phyloP scores from a whole-genome alignment of 805 yeast species.

The Ogataea populi-albae region DNA sequence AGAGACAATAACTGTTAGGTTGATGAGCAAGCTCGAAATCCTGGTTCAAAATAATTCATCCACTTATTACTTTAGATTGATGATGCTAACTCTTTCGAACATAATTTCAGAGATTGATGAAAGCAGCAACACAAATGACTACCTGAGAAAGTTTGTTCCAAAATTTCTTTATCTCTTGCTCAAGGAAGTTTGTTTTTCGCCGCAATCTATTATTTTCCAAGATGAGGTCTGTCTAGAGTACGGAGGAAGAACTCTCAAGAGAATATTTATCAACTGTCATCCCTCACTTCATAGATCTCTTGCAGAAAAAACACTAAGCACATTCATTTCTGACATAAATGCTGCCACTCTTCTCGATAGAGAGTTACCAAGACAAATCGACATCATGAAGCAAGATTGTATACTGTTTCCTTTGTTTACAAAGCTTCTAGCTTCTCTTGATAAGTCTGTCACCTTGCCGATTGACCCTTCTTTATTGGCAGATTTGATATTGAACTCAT shows the following conservation, averaged over 20 bases:
- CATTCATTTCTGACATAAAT: constrained; percentile 34
- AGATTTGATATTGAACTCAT: constrained; percentile 15
- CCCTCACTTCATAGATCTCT: constrained; percentile 44
- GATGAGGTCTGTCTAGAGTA: constrained; percentile 35
- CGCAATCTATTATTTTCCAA: constrained; percentile 13
- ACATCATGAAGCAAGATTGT: constrained; percentile 28
- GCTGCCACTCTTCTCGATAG: constrained; percentile 16
- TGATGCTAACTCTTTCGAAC: constrained; percentile 23
- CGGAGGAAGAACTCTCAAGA: constrained; percentile 41
- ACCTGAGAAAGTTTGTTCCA: constrained; percentile 44
- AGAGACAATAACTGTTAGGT: constrained; percentile 43
- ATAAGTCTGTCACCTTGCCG: constrained; percentile 36
- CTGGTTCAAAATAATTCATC: constrained; percentile 14
- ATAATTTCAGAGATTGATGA: constrained; percentile 17
- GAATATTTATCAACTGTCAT: constrained; percentile 39
- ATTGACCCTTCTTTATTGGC: constrained; percentile 15
- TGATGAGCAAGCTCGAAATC: constrained; percentile 38
- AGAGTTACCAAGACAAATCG: constrained; percentile 15
- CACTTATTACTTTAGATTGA: constrained; percentile 21
- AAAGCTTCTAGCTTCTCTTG: constrained; percentile 52
- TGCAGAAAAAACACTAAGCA: constrained; percentile 34
- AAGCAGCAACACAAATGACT: constrained; percentile 26
- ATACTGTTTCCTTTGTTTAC: constrained; percentile 39
- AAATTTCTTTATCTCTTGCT: constrained; percentile 29
- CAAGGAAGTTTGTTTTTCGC: constrained; percentile 7